Conservation (phyloP, 306 rosid genomes). For the Cicer bijugum region DNA sequence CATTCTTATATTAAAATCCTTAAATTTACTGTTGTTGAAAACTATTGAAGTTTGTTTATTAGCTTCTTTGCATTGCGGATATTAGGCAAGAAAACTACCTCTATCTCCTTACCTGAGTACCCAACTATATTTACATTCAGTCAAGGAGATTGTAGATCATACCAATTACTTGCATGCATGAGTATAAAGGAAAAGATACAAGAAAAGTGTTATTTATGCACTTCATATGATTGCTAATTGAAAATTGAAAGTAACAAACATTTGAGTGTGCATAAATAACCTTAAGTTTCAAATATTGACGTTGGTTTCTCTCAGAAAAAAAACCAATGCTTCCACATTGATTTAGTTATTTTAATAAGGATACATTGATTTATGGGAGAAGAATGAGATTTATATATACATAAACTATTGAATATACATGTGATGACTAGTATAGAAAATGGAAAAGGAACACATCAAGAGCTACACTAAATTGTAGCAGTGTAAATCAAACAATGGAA, state of each 20-base stretch:
- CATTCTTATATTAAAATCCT: background rate
- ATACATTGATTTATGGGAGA: background rate
- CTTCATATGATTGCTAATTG: background rate
- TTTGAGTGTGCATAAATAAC: background rate
- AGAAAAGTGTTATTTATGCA: conserved; percentile 11
- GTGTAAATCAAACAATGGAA: conserved; percentile 2
- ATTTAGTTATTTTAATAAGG: conserved; percentile 11
- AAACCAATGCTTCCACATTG: background rate
- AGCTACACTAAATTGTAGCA: background rate
- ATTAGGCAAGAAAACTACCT: conserved; percentile 9
- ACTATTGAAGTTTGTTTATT: background rate
- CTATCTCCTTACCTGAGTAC: background rate
- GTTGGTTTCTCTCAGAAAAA: background rate
- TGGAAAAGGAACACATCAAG: background rate
- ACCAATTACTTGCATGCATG: background rate
- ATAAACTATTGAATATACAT: conserved; percentile 17
- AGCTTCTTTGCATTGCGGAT: background rate
- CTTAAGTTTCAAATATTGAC: background rate
- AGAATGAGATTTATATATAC: conserved; percentile 12
- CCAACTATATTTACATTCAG: background rate
- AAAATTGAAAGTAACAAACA: background rate
- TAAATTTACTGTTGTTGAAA: conserved; percentile 15
- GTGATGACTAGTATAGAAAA: background rate
- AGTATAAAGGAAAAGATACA: background rate
- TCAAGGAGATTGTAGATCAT: background rate